Evolutionary conservation across 2,329 filamentous ascomycete genomes (phyloP), one percentile per base, ranked within the genome.

Genomic region (Trichothecium sympodiale): DNA sequence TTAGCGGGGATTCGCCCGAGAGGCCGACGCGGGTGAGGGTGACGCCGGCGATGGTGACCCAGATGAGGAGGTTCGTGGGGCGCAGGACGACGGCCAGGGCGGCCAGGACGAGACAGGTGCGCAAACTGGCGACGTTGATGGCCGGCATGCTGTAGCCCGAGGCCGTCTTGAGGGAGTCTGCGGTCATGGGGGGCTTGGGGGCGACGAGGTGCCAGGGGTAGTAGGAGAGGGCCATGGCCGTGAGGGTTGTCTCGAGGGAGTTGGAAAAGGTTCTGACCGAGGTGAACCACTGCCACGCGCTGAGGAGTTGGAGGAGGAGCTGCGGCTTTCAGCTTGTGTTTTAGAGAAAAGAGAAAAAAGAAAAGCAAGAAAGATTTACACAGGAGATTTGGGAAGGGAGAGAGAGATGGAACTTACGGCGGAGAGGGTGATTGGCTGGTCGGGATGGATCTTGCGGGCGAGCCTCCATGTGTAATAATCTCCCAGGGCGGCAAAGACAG

Each of bases 261-360:
- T 98, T 98, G 37, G 89, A 95, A 51, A 98, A 81, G 1, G 91
- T 94, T 32, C 91, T 74, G 0, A 87, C 89, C 2, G 87, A 91
- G 60, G 82, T 91, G 59, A 91, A 96, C 84, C 85, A 96, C 56
- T 95, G 86, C 87, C 91, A 98, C 6, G 91, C 55, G 36, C 47
- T 60, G 38, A 54, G 49, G 17, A 59, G 47, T 27, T 59, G 52
- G 23, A 61, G 51, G 37, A 60, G 52, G 13, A 61, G 51, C 57
- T 61, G 34, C n/a, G 10, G 13, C 10, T 3, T 18, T 29, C 28
- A 14, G 13, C 28, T 7, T 7, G 28, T 6, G n/a, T 5, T 14
- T 14, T 13, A 7, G 6, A 29, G 28, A 13, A 7, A 6, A 25
- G 20, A 25, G 31, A 29, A 28, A 17, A 15, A 20, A 16, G 6